Base-by-base conservation (phyloP, 176 grass and related monocot genomes). In the Eragrostis curvula region DNA sequence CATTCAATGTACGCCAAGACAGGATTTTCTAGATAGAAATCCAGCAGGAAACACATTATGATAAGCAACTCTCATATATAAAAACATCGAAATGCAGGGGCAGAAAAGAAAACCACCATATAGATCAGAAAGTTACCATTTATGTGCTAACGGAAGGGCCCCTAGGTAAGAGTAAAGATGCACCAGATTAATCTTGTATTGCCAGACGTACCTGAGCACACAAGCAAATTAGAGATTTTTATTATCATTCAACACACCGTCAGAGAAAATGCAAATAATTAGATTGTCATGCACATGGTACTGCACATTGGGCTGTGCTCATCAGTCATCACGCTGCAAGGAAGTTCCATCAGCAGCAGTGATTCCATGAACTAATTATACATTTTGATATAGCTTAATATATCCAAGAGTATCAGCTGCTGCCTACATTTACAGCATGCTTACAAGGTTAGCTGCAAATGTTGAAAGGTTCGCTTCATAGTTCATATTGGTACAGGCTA, bases 161-260 rank as follows among this genome's bases (percentile, higher is more conserved):
- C 89, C 91, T 41, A 96, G 47, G 74, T 88, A 88, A 84, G 91
- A 89, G 83, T 96, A 99, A 58, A 99, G 76, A 88, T 99, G 96
- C 55, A 99, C 71, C 78, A 96, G 80, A 77, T 79, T 73, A 81
- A 96, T 87, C 83, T 94, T 99, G 80, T 95, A 95, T 76, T 93
- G 91, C 93, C 93, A 95, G 57, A 88, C 78, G 78, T 94, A 85
- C 90, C 96, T 99, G 88, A 52, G 29, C 70, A 88, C 20, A 66
- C 6, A 63, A 74, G 12, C 23, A 88, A 84, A 52, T 71, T 83
- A 48, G 57, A 85, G 6, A 56, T 68, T 75, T 60, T 36, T 15
- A 39, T 27, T 17, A 46, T n/a, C n/a, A n/a, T 80, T 85, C 74
- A 91, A 76, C 42, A 68, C 41, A 21, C 43, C 39, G 6, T 70